A percentile compares a stretch with the other conserved stretches of the same genome.
phyloP scores from a whole-genome alignment of 169 alveolate species.

The Cryptosporidium canis region DNA sequence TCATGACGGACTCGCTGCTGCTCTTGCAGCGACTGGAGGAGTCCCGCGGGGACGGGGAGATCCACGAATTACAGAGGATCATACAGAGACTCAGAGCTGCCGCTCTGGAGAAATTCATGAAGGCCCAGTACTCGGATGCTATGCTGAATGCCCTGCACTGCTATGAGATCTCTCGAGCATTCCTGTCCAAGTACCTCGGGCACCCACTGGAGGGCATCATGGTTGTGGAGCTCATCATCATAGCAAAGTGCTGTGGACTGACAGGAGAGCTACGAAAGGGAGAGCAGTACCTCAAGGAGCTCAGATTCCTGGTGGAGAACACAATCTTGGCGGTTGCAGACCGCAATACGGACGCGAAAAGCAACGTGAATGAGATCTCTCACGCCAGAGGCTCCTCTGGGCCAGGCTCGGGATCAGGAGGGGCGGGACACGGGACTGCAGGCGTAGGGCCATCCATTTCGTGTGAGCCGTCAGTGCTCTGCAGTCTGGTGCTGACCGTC shows the following conservation, averaged over 20 bases:
- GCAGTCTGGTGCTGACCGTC: constrained; percentile 76
- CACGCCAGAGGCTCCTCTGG: not conserved
- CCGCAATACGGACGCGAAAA: constrained; percentile 33
- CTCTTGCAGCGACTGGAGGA: constrained; percentile 59
- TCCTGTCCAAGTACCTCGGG: constrained; percentile 76
- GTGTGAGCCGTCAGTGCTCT: constrained; percentile 76
- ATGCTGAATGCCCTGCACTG: constrained; percentile 78
- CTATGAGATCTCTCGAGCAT: constrained; percentile 76
- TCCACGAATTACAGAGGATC: constrained; percentile 76
- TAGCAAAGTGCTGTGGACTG: constrained; percentile 84
- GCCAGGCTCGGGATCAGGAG: not conserved
- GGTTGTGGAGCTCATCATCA: constrained; percentile 84
- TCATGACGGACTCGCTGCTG: constrained; percentile 55
- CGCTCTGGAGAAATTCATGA: constrained; percentile 76
- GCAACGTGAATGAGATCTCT: constrained; percentile 15
- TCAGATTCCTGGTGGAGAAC: constrained; percentile 83
- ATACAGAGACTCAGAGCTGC: constrained; percentile 76
- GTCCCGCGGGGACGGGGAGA: constrained; percentile 58
- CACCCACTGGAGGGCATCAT: constrained; percentile 80
- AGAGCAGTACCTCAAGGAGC: constrained; percentile 78
- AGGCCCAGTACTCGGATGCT: constrained; percentile 77
- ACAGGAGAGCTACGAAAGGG: constrained; percentile 82
- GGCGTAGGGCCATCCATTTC: constrained; percentile 74
- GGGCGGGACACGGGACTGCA: not conserved
- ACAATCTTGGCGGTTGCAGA: constrained; percentile 80